Base-by-base conservation (phyloP, 176 grass and related monocot genomes). In the Oryza punctata region DNA sequence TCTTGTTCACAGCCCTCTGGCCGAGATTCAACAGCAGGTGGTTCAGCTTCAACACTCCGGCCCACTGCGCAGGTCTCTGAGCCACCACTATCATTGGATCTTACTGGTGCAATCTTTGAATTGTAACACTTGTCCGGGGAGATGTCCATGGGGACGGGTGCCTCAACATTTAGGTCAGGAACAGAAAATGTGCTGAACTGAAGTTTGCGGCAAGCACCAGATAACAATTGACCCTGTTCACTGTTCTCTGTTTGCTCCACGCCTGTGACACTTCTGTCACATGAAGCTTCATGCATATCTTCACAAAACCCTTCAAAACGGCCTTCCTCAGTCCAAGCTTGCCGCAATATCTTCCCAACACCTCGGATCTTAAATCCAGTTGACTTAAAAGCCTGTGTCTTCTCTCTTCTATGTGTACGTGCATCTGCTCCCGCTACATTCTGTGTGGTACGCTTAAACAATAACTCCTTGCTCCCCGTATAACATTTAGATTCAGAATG, bases 401-500 rank as follows among this genome's bases (percentile, higher is more conserved):
- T 94, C 26, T 74, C 86, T 76, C 81, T 81, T 92, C 75, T 85
- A 75, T 89, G 75, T 52, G 30, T 57, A 30, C 72, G 88, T 67
- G 81, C 72, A 65, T 78, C 67, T 83, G 72, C 43, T 85, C 71
- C 81, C 16, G 6, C 73, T 45, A 70, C 69, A 81, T 86, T 84
- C 65, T 84, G 85, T n/a, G 54, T 81, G 25, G 50, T 77, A 72
- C 70, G 67, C 43, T 88, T 90, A 37, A 80, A 25, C 69, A 79
- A 75, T 68, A 99, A 60, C 78, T 99, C 97, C 65, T 83, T 89
- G 71, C 91, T 99, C 63, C 70, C 78, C n/a, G 97, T 99, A 79
- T 88, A 90, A 85, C 97, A 99, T 70, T 91, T 96, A 26, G 91
- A 91, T 88, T 96, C 97, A 10, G 97, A 99, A 86, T 99, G 97